Evolutionary conservation across 768 basidiomycete genomes (phyloP).

Genomic region (Rickenella mellea): DNA sequence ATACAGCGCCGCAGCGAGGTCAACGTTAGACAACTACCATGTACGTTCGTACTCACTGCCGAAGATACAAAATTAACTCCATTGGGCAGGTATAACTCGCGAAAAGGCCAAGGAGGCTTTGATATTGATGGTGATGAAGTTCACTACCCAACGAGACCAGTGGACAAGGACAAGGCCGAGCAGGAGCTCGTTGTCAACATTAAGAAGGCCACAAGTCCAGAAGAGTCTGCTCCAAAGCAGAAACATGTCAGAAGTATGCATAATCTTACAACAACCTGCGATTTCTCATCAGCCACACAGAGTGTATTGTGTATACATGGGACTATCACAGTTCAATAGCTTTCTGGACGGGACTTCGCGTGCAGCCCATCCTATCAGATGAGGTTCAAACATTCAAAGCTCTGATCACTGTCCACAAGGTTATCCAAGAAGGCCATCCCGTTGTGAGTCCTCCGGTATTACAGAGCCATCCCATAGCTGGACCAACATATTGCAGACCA

Average conservation of each 20-base stretch:
- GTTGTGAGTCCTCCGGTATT: conserved; percentile 44
- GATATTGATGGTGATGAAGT: conserved; percentile 74
- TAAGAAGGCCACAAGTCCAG: conserved; percentile 95
- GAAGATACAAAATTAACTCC: too few relatives aligned
- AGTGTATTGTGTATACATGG: conserved; percentile 98
- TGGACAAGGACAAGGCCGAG: conserved; percentile 98
- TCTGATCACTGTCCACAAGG: conserved; percentile 94
- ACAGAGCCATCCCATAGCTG: neutral
- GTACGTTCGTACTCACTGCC: conserved; percentile 1
- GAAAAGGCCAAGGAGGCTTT: conserved; percentile 26
- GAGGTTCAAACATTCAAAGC: conserved; percentile 99
- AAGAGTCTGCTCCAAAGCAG: conserved; percentile 96
- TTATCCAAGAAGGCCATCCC: conserved; percentile 95
- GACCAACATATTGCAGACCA: conserved; percentile 42
- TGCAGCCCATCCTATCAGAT: conserved; percentile 93
- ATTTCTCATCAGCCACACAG: conserved; percentile 29
- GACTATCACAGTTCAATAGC: conserved; percentile 97
- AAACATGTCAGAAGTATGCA: conserved; percentile 95
- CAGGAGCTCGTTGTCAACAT: conserved; percentile 89
- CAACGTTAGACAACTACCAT: conserved; percentile 5
- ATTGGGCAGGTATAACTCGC: conserved; percentile 3
- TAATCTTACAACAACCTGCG: neutral
- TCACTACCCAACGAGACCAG: conserved; percentile 93
- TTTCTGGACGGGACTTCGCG: conserved; percentile 95
- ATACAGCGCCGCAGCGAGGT: conserved; percentile 4